Base-by-base conservation (phyloP, 1,284 basidiomycete genomes). In the Dichomitus squalens region DNA sequence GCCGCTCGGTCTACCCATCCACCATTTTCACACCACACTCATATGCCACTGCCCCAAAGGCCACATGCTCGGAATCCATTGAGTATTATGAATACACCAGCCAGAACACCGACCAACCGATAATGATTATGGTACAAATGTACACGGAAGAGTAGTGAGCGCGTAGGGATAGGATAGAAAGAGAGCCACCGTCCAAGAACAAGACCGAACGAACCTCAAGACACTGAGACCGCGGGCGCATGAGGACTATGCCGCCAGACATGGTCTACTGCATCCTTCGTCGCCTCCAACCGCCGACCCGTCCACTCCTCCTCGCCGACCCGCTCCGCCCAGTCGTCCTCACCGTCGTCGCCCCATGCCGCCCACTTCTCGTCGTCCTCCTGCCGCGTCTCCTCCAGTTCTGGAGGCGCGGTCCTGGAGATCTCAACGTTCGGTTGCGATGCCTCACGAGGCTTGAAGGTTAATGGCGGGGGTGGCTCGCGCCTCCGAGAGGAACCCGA, bases 271-370 rank as follows among this genome's bases (percentile, higher is more conserved):
- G 63, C 67, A 6, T 63, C 60, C 60, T 73, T 77, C 66, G 67
- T 75, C 57, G 72, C 71, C 41, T 75, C 79, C 49, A 76, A 64
- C 61, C 76, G 71, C 57, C 70, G 65, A 1, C 75, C 79, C 12
- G 76, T 79, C 80, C 78, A 79, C 14, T 80, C 79, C 52, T 82
- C 80, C 50, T 79, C 79, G 1, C 74, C 76, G 0, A 74, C 75
- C 49, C 71, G 69, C 48, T 78, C 75, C 11, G 74, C 79, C 88
- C 88, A 86, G 67, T 86, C 79, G 44, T 77, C 76, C 31, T 34
- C 57, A 12, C 71, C 67, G 53, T 79, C 67, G 67, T 88, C 79
- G 46, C 83, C 78, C 82, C 86, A 81, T 50, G 81, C 74, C 53
- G 76, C 70, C 80, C 82, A 82, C 47, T 77, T 73, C 52, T 78